phyloP scores from a whole-genome alignment of 2,329 filamentous ascomycete species.

The Polytolypa hystricis region DNA sequence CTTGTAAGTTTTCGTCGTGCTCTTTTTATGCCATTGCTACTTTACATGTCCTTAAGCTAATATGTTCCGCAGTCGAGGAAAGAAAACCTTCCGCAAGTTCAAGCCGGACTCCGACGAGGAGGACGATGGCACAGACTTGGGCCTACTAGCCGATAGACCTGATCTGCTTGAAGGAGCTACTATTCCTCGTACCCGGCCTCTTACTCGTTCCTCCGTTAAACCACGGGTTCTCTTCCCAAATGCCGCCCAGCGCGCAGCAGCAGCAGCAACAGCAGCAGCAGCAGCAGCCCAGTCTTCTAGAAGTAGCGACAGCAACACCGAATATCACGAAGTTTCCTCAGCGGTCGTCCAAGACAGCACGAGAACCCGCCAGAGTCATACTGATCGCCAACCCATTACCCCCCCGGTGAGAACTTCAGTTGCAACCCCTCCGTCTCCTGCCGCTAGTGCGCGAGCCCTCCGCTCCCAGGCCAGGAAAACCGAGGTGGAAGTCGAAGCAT shows the following conservation, averaged over 20 bases:
- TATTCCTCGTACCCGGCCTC: constrained; percentile 30
- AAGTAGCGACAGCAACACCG: constrained; percentile 41
- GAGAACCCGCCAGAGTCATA: too few species aligned
- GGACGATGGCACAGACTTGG: constrained; percentile 28
- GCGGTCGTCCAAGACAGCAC: too few species aligned
- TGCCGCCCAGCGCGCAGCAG: constrained; percentile 31
- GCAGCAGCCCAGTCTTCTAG: constrained; percentile 16
- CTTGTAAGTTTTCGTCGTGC: constrained; percentile 41
- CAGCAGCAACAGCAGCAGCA: constrained; percentile 17
- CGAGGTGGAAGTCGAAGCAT: constrained; percentile 15
- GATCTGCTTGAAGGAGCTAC: constrained; percentile 25
- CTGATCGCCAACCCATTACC: constrained; percentile 15
- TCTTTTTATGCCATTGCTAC: constrained; percentile 7
- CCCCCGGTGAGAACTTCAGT: constrained; percentile 14
- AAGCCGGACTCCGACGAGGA: constrained; percentile 31
- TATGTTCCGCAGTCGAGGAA: constrained; percentile 42
- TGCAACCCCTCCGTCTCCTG: constrained; percentile 23
- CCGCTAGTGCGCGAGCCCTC: constrained; percentile 22
- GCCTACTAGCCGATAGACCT: constrained; percentile 29
- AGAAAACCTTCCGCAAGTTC: constrained; percentile 49
- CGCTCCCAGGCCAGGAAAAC: constrained; percentile 22
- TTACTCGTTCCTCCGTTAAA: constrained; percentile 48
- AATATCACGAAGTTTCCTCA: constrained; percentile 40
- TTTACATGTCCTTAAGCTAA: constrained; percentile 17
- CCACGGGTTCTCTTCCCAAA: constrained; percentile 50